Evolutionary conservation across 2,329 filamentous ascomycete genomes (phyloP), one percentile per base, ranked within the genome.

Genomic region (Xylariaceae sp.): DNA sequence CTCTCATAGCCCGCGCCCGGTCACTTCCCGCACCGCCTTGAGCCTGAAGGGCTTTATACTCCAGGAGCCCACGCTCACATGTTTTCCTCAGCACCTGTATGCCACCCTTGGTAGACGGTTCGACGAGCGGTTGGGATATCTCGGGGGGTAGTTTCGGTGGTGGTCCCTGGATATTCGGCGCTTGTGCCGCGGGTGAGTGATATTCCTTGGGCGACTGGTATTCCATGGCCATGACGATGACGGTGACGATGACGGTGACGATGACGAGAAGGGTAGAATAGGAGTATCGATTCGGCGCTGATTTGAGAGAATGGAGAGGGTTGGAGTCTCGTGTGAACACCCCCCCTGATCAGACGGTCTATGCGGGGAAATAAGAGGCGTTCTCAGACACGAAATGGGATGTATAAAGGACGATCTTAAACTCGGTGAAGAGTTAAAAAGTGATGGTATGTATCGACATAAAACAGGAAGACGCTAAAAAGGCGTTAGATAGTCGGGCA

Each of bases 1-100:
- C 71, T 4, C 72, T 71, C 63, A 80, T 76, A 4, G 62, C 59
- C 5, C 73, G 69, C 45, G 80, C 65, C 31, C 73, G 74, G 2
- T 71, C 67, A 35, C 76, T 29, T 4, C 37, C 65, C n/a, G 71
- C 70, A 19, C 68, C 60, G 62, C 68, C 53, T 65, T 66, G 63
- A 52, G 64, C 65, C 60, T 71, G 70, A 54, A 74, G 60, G 27
- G 57, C 60, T 5, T 70, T 57, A 53, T 73, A 69, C 51, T 72
- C 72, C 12, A 60, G 61, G 7, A 75, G 57, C 1, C 69, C 69
- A 29, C 61, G 62, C 61, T 72, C 70, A 46, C 61, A 62, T 31
- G 65, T 62, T 8, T 56, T 55, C 44, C 58, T 63, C 31, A 65
- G 56, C 1, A 61, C 58, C 34, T 55, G 59, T 19, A 68, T 54